A percentile compares a stretch with the other conserved stretches of the same genome.
These are phyloP conservation scores for Dactylonectria macrodidyma DNA, from an alignment of 2,329 filamentous ascomycete species.

Conservation along the genomic window DNA sequence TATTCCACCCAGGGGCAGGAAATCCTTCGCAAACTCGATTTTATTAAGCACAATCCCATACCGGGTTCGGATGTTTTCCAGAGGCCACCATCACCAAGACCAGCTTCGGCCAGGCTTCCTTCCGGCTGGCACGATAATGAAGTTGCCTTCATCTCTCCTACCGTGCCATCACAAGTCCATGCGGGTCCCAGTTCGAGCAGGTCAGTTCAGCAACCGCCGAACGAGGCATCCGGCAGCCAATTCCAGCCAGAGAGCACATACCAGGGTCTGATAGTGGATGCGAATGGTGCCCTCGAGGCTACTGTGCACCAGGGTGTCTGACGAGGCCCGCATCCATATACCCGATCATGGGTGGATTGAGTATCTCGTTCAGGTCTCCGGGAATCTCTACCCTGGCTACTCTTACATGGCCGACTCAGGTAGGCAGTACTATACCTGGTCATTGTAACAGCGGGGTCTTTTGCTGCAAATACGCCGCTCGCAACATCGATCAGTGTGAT, in stretches of 20 bases:
- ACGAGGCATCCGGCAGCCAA: not conserved
- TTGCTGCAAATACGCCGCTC: no score
- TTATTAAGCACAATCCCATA: conserved; percentile 2
- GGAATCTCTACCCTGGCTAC: conserved; percentile 3
- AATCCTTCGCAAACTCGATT: not conserved
- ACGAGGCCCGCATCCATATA: not conserved
- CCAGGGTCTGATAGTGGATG: conserved; percentile 8
- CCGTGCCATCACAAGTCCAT: not conserved
- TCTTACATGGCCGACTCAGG: conserved; percentile 3
- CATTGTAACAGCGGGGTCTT: not conserved
- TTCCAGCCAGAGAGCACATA: conserved; percentile 11
- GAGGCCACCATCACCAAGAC: not conserved
- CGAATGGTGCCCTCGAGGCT: not conserved
- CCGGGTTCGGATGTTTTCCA: not conserved
- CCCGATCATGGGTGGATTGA: not conserved
- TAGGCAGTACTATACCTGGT: conserved; percentile 15
- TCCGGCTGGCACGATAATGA: not conserved
- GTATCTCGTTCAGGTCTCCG: conserved; percentile 6
- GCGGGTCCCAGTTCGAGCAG: conserved; percentile 3
- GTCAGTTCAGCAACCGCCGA: not conserved
- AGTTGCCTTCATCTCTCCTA: conserved; percentile 5
- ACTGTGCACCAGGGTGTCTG: conserved; percentile 11
- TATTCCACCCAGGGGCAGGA: not conserved
- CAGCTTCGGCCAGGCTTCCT: not conserved
- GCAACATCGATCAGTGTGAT: no score